Conservation (phyloP, 768 basidiomycete genomes). For the Mycena metata region DNA sequence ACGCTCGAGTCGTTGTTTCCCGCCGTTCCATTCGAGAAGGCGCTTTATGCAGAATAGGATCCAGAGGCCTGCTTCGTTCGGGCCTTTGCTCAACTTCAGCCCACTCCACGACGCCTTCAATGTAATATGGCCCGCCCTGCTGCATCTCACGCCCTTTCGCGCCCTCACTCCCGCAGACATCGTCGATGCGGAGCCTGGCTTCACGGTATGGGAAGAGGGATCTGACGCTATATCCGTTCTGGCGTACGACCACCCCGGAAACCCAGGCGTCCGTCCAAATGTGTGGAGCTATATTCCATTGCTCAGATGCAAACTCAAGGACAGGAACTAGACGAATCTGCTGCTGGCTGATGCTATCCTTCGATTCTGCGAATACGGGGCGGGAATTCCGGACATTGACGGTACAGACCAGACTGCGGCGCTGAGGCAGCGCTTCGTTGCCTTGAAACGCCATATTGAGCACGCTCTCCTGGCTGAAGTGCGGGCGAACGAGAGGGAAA, state of each 20-base stretch:
- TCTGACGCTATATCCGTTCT: constrained; percentile 10
- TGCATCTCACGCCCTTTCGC: constrained; percentile 24
- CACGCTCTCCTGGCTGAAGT: constrained; percentile 25
- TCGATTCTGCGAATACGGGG: constrained; percentile 27
- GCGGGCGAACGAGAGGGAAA: constrained; percentile 13
- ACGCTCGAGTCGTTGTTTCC: too few relatives aligned
- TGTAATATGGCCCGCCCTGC: constrained; percentile 15
- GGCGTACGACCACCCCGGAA: constrained; percentile 24
- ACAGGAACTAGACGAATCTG: constrained; percentile 18
- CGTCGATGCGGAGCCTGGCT: constrained; percentile 1
- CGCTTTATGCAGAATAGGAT: constrained; percentile 24
- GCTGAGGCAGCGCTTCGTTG: constrained; percentile 24
- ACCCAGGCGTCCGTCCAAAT: too few relatives aligned
- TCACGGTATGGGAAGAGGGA: constrained; percentile 6
- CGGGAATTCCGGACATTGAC: constrained; percentile 14
- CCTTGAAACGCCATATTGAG: constrained; percentile 24
- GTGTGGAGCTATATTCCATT: too few relatives aligned
- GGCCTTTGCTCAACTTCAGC: background rate
- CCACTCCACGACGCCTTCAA: constrained; percentile 31
- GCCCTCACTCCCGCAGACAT: constrained; percentile 16
- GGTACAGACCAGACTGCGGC: constrained; percentile 23
- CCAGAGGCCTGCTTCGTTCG: background rate
- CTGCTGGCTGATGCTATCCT: constrained; percentile 26
- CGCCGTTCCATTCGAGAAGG: too few relatives aligned
- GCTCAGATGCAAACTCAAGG: background rate